Base-by-base conservation (phyloP, 2,329 filamentous ascomycete species). In the Huntiella omanensis region DNA sequence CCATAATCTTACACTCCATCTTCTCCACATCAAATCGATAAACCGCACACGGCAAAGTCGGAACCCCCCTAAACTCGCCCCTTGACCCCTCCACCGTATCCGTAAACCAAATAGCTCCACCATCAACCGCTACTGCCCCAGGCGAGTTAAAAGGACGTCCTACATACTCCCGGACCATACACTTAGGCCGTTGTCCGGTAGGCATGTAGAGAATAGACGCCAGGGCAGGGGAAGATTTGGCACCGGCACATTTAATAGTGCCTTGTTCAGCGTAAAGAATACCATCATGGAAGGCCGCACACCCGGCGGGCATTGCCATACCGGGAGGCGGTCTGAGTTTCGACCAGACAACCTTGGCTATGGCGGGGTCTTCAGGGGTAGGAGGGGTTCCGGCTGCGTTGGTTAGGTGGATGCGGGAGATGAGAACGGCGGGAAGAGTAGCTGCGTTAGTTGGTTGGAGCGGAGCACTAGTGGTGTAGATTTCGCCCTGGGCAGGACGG, bases 51-150 rank as follows among this genome's bases (percentile, higher is more conserved):
- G 67, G 67, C 7, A 71, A 48, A 36, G 57, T 55, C 1, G 67
- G 65, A 7, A 55, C 53, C 7, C 62, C 63, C 7, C 67, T 59
- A 52, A 67, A 65, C 7, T 64, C 60, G 51, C 70, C 66, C 47
- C 67, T 62, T 19, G 57, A 62, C 6, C 67, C 69, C 53, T 71
- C 70, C 6, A 60, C 56, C 0, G 67, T 64, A 52, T 70, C 67
- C 0, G 67, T 70, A 52, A 70, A 70, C 65, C 67, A 70, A 17
- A 71, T 59, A 4, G 57, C 58, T 3, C 64, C 64, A 47, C 67
- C 65, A 1, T 51, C 56, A 11, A 66, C 56, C 4, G 67, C 61
- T 3, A 70, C 64, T 46, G 70, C 68, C 49, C 69, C 69, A 39
- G 66, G 57, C 2, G 64, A 67, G 53, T 69, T 70, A 54, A 71